Percentiles rank a stretch among this genome's conserved stretches.
phyloP scores from a whole-genome alignment of 768 basidiomycete genomes.

The Tylopilus subfusipes region DNA sequence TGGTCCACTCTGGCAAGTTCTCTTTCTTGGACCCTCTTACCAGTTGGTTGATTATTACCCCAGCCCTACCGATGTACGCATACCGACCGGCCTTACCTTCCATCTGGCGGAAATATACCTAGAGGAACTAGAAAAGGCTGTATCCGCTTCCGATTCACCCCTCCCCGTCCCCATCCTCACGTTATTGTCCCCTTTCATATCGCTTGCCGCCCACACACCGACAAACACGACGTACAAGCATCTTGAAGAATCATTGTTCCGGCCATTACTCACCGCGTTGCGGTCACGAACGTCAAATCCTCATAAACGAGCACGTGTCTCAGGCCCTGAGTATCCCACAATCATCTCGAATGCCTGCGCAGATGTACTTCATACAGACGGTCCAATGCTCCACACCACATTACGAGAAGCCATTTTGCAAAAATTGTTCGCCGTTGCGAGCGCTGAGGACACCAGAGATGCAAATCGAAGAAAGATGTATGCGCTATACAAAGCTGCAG shows the following conservation, averaged over 20 bases:
- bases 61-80: slow-evolving; percentile 67
- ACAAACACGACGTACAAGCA: slow-evolving; percentile 68
- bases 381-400: slow-evolving; percentile 30
- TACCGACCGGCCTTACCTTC: slow-evolving; percentile 75
- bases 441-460: slow-evolving; percentile 69
- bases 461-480: slow-evolving; percentile 83
- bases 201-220: slow-evolving; percentile 64
- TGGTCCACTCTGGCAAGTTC: slow-evolving; percentile 80
- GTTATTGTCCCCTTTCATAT: slow-evolving; percentile 67
- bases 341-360: slow-evolving; percentile 52
- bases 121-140: slow-evolving; percentile 78
- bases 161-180: slow-evolving; percentile 48
- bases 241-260: slow-evolving; percentile 61
- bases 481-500: slow-evolving; percentile 66
- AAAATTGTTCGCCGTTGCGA: slow-evolving; percentile 69
- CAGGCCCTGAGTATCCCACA: slow-evolving; percentile 38
- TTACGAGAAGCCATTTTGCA: slow-evolving; percentile 57
- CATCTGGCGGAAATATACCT: slow-evolving; percentile 89
- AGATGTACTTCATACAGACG: slow-evolving; percentile 39
- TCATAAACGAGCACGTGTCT: slow-evolving; percentile 44
- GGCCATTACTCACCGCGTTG: slow-evolving; percentile 64
- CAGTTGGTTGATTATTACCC: slow-evolving; percentile 3
- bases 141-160: slow-evolving; percentile 30
- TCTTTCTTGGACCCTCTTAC: background rate
- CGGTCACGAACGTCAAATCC: slow-evolving; percentile 36